Conservation (phyloP, 441 rosid genomes). For the Raphanus hybrid region DNA sequence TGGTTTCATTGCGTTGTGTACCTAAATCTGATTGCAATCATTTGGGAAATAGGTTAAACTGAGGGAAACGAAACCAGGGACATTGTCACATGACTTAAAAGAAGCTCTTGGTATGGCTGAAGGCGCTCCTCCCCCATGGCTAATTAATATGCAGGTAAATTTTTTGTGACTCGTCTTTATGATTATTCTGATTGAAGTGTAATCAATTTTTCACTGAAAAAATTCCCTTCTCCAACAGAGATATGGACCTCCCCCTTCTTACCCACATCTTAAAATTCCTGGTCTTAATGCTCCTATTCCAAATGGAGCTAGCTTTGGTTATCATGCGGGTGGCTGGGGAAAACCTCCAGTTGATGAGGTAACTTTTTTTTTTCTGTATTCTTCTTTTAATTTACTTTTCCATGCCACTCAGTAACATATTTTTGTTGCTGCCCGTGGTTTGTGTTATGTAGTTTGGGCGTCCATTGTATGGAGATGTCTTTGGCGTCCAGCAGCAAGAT, state of each 20-base stretch:
- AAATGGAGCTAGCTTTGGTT: conserved; percentile 94
- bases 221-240: conserved; percentile 54
- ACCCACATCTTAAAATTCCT: conserved; percentile 93
- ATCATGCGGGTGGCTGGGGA: conserved; percentile 99
- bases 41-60: conserved; percentile 73
- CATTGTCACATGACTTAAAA: conserved; percentile 79
- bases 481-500: conserved; percentile 94
- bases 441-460: conserved; percentile 72
- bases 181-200: conserved; percentile 9
- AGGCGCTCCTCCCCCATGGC: conserved; percentile 99
- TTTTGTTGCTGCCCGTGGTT: conserved; percentile 16
- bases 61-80: conserved; percentile 97
- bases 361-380: conserved; percentile 17
- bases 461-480: conserved; percentile 97
- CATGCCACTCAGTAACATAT: conserved; percentile 16
- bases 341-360: conserved; percentile 99
- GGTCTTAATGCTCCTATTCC: conserved; percentile 98
- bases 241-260: conserved; percentile 99
- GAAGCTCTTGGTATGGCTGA: conserved; percentile 99
- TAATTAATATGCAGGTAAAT: conserved; percentile 96
- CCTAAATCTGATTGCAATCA: conserved; percentile 15
- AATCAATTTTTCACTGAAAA: background rate
- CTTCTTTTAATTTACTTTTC: background rate
- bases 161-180: background rate
- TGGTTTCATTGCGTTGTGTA: conserved; percentile 6